Conservation (phyloP, 371 early-diverging fungal species). For the Mucor saturninus region DNA sequence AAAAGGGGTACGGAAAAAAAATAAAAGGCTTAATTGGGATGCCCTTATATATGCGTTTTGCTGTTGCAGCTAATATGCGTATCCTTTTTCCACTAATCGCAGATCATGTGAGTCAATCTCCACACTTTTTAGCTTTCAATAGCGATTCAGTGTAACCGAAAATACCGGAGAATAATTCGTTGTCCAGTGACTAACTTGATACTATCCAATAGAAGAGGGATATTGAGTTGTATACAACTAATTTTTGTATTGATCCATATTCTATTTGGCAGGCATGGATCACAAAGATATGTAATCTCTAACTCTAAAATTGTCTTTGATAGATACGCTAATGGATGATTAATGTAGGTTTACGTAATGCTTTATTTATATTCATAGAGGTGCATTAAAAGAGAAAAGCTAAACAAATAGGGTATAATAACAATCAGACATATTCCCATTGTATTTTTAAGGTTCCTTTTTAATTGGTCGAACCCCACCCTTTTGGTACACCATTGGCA, state of each 20-base stretch:
- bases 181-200: constrained; percentile 17
- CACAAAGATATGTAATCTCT: not conserved
- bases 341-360: not conserved
- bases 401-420: not conserved
- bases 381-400: not conserved
- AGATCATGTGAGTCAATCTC: constrained; percentile 14
- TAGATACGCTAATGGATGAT: too few relatives aligned
- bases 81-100: not conserved
- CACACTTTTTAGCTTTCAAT: constrained; percentile 11
- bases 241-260: not conserved
- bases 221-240: not conserved
- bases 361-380: not conserved
- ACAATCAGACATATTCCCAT: too few relatives aligned
- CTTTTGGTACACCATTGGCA: constrained; percentile 48
- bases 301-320: not conserved
- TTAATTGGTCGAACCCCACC: constrained; percentile 9
- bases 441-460: not conserved
- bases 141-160: constrained; percentile 8
- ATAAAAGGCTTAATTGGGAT: not conserved
- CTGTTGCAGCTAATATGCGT: not conserved
- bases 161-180: constrained; percentile 12
- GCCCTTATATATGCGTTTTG: not conserved
- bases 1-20: constrained; percentile 1
- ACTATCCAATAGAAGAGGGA: constrained; percentile 7
- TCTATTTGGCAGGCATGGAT: constrained; percentile 3